Evolutionary conservation across 192 early-diverging fungal genomes (phyloP), one percentile per base, ranked within the genome.

Genomic region (Gigaspora rosea): DNA sequence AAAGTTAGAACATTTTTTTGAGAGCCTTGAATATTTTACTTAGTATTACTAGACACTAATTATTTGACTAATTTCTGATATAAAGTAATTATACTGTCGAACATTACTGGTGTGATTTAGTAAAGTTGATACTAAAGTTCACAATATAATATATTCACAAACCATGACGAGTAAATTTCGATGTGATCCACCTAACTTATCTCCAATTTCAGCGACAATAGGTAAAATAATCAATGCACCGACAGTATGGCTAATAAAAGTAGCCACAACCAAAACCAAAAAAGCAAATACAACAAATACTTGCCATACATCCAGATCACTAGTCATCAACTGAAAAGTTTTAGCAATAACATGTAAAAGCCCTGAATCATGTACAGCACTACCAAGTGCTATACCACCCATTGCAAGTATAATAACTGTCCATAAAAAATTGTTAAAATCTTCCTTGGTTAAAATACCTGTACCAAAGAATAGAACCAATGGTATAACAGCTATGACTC

Each of bases 371-470:
- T 95, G 90, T 4, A 98, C 97, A 0, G 95, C 94, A 61, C 93
- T 94, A 57, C 97, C 97, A 50, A 98, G 88, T 13, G 95, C 94
- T 71, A 95, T 94, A 58, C 97, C 97, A 49, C 97, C 97, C 97
- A 98, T 96, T 8, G 97, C 97, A 75, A 91, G 82, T 73, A 92
- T 90, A 33, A 93, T 91, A 22, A 95, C 95, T 8, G 91, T 93
- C 96, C 96, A 98, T 77, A 96, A 83, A 83, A 97, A 95, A 86
- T 93, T 94, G 86, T 98, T 96, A 78, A 95, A 97, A 77, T 98
- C 97, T 71, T 98, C 97, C 79, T 98, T 98, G 73, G 91, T 92
- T 77, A 98, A 83, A 7, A 98, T 83, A 13, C 94, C 95, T 12
- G 94, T 90, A 15, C 94, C 95, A 84, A 94, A 98, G 83, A 98